phyloP scores from a whole-genome alignment of 768 basidiomycete species.

The Erythrobasidium yunnanense region DNA sequence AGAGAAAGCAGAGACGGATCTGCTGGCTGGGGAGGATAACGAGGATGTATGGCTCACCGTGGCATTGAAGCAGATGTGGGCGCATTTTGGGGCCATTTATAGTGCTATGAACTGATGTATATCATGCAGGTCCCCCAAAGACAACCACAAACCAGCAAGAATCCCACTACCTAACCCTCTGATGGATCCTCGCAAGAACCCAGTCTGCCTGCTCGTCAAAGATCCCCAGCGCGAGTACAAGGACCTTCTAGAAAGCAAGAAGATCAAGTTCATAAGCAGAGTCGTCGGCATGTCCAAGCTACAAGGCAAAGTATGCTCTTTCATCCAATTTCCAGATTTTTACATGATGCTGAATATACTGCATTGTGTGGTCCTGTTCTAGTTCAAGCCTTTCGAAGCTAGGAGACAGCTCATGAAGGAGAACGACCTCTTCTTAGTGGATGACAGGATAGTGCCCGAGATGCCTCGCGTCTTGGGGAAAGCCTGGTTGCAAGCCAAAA shows the following conservation, averaged over 20 bases:
- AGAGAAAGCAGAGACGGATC: slow-evolving; percentile 58
- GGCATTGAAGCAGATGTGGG: slow-evolving; percentile 63
- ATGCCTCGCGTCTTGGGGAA: slow-evolving; percentile 76
- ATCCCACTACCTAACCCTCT: slow-evolving; percentile 70
- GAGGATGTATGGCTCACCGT: slow-evolving; percentile 82
- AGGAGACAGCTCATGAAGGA: slow-evolving; percentile 71
- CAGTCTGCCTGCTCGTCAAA: slow-evolving; percentile 85
- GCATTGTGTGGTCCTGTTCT: neutral
- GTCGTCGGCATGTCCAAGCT: slow-evolving; percentile 86
- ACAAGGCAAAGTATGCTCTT: slow-evolving; percentile 72
- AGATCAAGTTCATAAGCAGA: slow-evolving; percentile 78
- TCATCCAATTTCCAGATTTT: slow-evolving; percentile 47
- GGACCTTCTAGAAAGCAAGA: slow-evolving; percentile 64
- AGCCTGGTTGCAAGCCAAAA: slow-evolving; percentile 89
- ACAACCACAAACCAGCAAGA: slow-evolving; percentile 7
- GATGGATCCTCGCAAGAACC: slow-evolving; percentile 65
- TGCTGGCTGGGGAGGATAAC: slow-evolving; percentile 54
- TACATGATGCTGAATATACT: neutral
- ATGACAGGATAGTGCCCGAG: slow-evolving; percentile 76
- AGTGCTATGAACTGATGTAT: slow-evolving; percentile 56
- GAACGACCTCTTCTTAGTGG: slow-evolving; percentile 83
- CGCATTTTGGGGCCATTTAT: slow-evolving; percentile 66
- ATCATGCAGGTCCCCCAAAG: neutral
- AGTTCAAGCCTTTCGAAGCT: slow-evolving; percentile 46
- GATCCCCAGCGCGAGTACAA: slow-evolving; percentile 95